phyloP scores from a whole-genome alignment of 2,329 filamentous ascomycete genomes.

The Alternaria gansuensis region DNA sequence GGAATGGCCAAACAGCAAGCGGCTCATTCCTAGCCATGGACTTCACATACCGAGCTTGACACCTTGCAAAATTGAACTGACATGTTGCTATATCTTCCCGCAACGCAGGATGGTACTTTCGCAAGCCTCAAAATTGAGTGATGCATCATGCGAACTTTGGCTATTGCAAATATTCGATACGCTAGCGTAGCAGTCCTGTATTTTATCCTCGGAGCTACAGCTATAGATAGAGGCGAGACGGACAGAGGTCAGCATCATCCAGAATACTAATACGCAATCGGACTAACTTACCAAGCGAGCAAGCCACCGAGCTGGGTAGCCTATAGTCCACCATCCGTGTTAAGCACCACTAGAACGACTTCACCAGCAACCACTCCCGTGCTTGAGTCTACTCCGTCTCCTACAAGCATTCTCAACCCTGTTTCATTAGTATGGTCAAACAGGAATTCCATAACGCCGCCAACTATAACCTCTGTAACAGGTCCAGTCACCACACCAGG shows the following conservation, averaged over 20 bases:
- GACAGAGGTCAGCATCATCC: background rate
- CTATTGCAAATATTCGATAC: background rate
- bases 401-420: too few species aligned
- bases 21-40: background rate
- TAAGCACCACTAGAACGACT: background rate
- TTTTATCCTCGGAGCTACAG: background rate
- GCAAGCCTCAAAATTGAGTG: background rate
- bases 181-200: background rate
- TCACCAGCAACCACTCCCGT: background rate
- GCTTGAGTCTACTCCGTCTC: background rate
- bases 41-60: background rate
- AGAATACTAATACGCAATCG: background rate
- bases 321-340: background rate
- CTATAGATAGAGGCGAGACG: background rate
- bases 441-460: background rate
- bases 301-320: slow-evolving; percentile 3
- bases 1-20: background rate
- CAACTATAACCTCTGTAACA: background rate
- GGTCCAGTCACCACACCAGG: background rate
- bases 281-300: slow-evolving; percentile 1
- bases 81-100: background rate
- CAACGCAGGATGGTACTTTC: background rate
- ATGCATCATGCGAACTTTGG: background rate
- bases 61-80: background rate
- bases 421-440: background rate